A percentile compares a stretch with the other conserved stretches of the same genome.
These are phyloP conservation scores for Nakazawaea anatomiae DNA, from an alignment of 805 yeast species.

Conservation along the genomic window DNA sequence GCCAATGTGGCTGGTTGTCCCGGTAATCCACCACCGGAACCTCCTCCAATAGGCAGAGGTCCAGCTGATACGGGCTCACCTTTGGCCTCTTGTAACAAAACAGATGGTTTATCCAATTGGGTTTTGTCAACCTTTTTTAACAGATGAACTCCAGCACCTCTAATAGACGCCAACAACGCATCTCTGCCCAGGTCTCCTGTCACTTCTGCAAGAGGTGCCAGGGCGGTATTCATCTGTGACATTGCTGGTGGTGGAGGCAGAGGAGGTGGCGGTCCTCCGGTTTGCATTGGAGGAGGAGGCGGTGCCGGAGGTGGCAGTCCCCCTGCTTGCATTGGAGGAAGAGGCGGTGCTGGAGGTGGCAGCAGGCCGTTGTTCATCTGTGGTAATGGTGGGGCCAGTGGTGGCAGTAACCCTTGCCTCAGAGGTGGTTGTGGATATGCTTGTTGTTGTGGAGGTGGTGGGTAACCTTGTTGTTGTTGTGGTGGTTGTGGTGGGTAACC, in stretches of 20 bases:
- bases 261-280: slow-evolving; percentile 29
- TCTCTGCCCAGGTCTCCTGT: slow-evolving; percentile 59
- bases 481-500: slow-evolving; percentile 12
- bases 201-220: slow-evolving; percentile 22
- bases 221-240: slow-evolving; percentile 26
- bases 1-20: slow-evolving; percentile 66
- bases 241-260: slow-evolving; percentile 45
- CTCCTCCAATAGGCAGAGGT: slow-evolving; percentile 13
- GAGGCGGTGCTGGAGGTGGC: slow-evolving; percentile 20
- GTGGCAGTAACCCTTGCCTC: slow-evolving; percentile 10
- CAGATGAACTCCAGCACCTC: slow-evolving; percentile 68
- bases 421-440: slow-evolving; percentile 24
- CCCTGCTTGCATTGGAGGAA: slow-evolving; percentile 20
- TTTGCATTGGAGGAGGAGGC: slow-evolving; percentile 26
- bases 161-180: slow-evolving; percentile 80
- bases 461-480: slow-evolving; percentile 9
- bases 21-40: slow-evolving; percentile 37
- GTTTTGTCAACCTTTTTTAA: slow-evolving; percentile 78
- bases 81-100: slow-evolving; percentile 60
- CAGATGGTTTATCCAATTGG: slow-evolving; percentile 76
- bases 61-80: slow-evolving; percentile 46
- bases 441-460: slow-evolving; percentile 13
- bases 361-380: neutral
- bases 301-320: slow-evolving; percentile 25
- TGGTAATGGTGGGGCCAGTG: slow-evolving; percentile 12